A percentile compares a stretch with the other conserved stretches of the same genome.
These are phyloP conservation scores for Teratosphaeriaceae sp. DNA, from an alignment of 2,329 filamentous ascomycete species.

Conservation along the genomic window DNA sequence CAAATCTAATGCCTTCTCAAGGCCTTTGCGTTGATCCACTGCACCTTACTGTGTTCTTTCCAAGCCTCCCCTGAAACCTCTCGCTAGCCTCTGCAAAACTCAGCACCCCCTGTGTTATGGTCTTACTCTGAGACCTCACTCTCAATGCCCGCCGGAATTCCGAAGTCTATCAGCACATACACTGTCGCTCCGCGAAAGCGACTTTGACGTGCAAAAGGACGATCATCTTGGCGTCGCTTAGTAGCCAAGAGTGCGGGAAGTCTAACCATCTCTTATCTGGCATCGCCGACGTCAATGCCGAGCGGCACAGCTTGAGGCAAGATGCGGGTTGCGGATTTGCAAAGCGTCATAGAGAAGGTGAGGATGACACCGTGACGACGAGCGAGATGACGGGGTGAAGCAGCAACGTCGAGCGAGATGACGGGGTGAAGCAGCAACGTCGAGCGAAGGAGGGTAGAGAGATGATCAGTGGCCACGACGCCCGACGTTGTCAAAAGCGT, in stretches of 20 bases:
- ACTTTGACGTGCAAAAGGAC: conserved; percentile 1
- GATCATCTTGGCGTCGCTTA: conserved; percentile 2
- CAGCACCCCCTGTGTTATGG: conserved; percentile 2
- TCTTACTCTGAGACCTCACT: conserved; percentile 2
- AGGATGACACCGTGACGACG: conserved; percentile 3
- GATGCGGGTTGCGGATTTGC: conserved; percentile 3
- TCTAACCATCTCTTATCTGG: conserved; percentile 1
- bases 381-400: conserved; percentile 1
- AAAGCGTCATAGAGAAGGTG: conserved; percentile 3
- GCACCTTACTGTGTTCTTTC: conserved; percentile 3
- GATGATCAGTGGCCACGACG: conserved; percentile 1
- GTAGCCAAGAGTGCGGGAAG: conserved; percentile 2
- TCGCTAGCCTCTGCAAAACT: conserved; percentile 4
- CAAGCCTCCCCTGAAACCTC: conserved; percentile 2
- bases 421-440: conserved; percentile 1
- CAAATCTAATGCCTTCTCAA: conserved; percentile 2
- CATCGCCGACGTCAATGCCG: conserved; percentile 2
- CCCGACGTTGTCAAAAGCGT: no score
- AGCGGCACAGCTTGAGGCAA: conserved; percentile 3
- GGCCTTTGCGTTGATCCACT: conserved; percentile 4
- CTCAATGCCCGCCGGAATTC: conserved; percentile 3
- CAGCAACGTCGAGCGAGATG: neutral
- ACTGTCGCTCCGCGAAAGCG: conserved; percentile 2
- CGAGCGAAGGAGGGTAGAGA: conserved; percentile 1
- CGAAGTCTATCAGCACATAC: conserved; percentile 4